These are phyloP conservation scores for Reutealis trisperma DNA, from an alignment of 345 rosid genomes.

Conservation along the genomic window DNA sequence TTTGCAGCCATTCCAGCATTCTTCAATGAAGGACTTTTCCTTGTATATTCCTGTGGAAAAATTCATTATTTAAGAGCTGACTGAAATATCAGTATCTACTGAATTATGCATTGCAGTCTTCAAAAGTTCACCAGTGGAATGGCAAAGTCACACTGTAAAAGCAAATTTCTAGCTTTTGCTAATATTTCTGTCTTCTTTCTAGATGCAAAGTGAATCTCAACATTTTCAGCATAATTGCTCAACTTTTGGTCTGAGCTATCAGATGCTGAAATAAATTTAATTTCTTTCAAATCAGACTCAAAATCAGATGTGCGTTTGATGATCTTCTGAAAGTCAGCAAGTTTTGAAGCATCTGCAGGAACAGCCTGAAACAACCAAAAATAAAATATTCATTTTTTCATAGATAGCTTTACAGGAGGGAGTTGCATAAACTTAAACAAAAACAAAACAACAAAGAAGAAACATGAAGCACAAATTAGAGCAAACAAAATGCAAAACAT, in stretches of 20 bases:
- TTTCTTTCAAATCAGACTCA: slow-evolving; percentile 65
- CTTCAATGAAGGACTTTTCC: slow-evolving; percentile 34
- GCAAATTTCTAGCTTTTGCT: slow-evolving; percentile 82
- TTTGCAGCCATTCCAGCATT: slow-evolving; percentile 32
- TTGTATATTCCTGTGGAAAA: slow-evolving; percentile 55
- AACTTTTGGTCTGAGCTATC: slow-evolving; percentile 65
- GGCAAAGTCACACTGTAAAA: slow-evolving; percentile 74
- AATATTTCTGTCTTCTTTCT: slow-evolving; percentile 79
- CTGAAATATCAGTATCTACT: slow-evolving; percentile 8
- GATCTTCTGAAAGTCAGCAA: slow-evolving; percentile 81
- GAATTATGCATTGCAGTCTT: slow-evolving; percentile 11
- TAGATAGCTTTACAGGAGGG: background rate
- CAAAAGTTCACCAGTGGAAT: slow-evolving; percentile 61
- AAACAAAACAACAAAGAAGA: background rate
- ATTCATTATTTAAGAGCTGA: slow-evolving; percentile 12
- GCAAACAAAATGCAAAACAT: background rate
- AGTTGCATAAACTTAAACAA: background rate
- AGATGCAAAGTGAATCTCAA: slow-evolving; percentile 96
- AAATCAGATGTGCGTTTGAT: slow-evolving; percentile 65
- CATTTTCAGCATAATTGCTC: slow-evolving; percentile 80
- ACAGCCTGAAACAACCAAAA: slow-evolving; percentile 60
- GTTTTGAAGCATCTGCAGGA: slow-evolving; percentile 91
- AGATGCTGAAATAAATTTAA: slow-evolving; percentile 67
- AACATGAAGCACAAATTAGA: background rate
- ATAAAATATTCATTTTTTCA: background rate